Percentiles rank a stretch among this genome's conserved stretches.
Evolutionary conservation across 441 rosid species (phyloP).

Genomic region (Kokia cookei): DNA sequence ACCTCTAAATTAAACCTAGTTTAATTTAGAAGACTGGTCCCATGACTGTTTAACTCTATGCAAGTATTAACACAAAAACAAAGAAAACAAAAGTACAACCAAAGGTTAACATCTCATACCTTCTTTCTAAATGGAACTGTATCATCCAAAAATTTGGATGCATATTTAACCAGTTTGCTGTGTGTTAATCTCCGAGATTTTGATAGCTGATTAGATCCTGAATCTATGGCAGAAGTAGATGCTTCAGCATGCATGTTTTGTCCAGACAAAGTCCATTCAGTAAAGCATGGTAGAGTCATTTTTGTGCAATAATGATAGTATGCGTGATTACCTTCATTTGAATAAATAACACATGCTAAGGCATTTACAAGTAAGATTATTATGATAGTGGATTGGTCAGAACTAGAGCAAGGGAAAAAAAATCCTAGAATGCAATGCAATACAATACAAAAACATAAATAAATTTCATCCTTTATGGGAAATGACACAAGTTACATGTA

Average conservation of each 20-base stretch:
- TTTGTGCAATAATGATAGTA: neutral
- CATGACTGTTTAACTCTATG: neutral
- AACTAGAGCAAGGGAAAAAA: neutral
- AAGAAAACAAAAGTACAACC: neutral
- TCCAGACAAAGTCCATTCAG: slow-evolving; percentile 14
- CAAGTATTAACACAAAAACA: neutral
- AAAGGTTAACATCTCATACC: slow-evolving; percentile 20
- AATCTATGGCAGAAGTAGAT: slow-evolving; percentile 20
- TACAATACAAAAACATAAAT: neutral
- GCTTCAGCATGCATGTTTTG: slow-evolving; percentile 18
- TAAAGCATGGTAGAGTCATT: slow-evolving; percentile 14
- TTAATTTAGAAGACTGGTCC: neutral
- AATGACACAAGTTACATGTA: neutral
- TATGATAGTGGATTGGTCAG: neutral
- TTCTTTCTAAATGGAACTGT: slow-evolving; percentile 36
- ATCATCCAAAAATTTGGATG: slow-evolving; percentile 35
- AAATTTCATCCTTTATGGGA: neutral
- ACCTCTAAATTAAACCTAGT: neutral
- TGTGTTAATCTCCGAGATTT: slow-evolving; percentile 7
- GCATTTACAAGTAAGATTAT: neutral
- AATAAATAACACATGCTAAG: neutral
- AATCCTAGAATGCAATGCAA: neutral
- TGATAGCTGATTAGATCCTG: slow-evolving; percentile 13
- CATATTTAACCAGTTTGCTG: slow-evolving; percentile 18
- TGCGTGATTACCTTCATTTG: neutral